Evolutionary conservation across 73 alveolate species (phyloP).

Genomic region (Breviolum minutum): DNA sequence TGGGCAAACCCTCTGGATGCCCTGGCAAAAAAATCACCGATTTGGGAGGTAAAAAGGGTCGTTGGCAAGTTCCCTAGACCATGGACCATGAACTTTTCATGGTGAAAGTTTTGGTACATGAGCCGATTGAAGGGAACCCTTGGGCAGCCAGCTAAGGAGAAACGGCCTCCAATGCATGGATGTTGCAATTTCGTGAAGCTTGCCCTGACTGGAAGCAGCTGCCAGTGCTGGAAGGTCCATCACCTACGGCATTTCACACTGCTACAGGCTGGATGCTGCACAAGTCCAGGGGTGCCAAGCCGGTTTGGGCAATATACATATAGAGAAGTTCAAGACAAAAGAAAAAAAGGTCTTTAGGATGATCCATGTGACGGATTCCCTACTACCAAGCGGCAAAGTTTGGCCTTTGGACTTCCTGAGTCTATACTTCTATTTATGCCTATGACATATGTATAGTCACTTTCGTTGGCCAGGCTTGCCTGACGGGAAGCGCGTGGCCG

Average conservation of each 20-base stretch:
- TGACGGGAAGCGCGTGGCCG: constrained; percentile 54
- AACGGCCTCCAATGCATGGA: constrained; percentile 33
- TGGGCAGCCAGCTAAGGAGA: background rate
- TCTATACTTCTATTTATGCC: background rate
- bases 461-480: constrained; percentile 29
- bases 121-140: too few species aligned
- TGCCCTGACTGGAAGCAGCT: constrained; percentile 74
- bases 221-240: constrained; percentile 11
- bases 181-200: constrained; percentile 28
- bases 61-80: too few species aligned
- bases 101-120: too few species aligned
- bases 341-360: too few species aligned
- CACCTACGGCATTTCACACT: constrained; percentile 60
- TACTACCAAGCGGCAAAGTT: too few species aligned
- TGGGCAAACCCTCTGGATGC: too few species aligned
- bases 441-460: background rate
- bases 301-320: background rate
- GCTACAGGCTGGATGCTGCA: constrained; percentile 44
- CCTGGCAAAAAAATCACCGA: too few species aligned
- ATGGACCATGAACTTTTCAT: too few species aligned
- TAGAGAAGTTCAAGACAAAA: too few species aligned
- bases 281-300: background rate
- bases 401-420: too few species aligned
- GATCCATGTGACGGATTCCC: background rate
- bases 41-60: too few species aligned